Evolutionary conservation across 2,329 filamentous ascomycete genomes (phyloP), one percentile per base, ranked within the genome.

Genomic region (Parafenestella ontariensis): DNA sequence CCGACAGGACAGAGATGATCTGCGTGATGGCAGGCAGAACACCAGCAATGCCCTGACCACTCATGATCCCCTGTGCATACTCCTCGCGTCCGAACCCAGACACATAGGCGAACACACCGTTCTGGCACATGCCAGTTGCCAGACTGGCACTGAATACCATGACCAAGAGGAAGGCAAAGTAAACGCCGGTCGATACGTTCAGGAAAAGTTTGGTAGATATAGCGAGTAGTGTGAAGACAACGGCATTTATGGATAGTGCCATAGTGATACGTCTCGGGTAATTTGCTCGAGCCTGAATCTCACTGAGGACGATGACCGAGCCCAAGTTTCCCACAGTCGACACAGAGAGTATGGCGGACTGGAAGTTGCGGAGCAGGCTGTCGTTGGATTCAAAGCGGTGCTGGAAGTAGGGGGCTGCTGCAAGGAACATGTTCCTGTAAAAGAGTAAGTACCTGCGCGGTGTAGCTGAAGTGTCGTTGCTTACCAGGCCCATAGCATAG

Each of bases 401-500:
- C 69, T 93, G 87, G 78, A 98, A 97, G 81, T 98, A 98, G 4
- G 94, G 92, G 1, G 92, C 91, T 8, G 94, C 92, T 41, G 95
- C 94, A 65, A 98, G 86, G 76, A 98, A 97, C 94, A 97, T 97
- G 80, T 98, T 98, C 92, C 92, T 94, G 63, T 21, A 21, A 15
- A 49, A 39, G n/a, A 33, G 36, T 69, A 43, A 65, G 59, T 52
- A 18, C n/a, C 9, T 18, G 29, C 44, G 7, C 46, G 13, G 40
- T 15, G 13, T 7, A 23, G 13, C 49, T 37, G 26, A 42, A 24
- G 21, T 33, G 42, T 40, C 3, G 26, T 39, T 54, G 44, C 85
- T 65, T 85, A 96, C 94, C 94, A 98, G 50, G 94, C 92, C 94
- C 94, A 98, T 40, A 98, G 83, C 95, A 98, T 98, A 47, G 93